phyloP scores from a whole-genome alignment of 805 yeast species.

The Candida pseudofarinosa region DNA sequence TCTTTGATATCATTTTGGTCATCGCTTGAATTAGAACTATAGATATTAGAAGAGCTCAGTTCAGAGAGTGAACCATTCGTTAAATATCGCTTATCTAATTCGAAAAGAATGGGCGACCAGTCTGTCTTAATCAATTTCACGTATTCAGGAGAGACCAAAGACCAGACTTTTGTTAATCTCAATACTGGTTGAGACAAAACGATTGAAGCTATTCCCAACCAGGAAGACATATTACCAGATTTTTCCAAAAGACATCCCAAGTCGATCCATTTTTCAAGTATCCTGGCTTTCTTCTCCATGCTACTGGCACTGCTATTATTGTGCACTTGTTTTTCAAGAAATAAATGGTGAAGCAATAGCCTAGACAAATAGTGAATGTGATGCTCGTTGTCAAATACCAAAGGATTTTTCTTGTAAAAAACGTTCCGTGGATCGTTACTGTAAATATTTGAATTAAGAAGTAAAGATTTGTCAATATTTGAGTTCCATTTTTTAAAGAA shows the following conservation, averaged over 20 bases:
- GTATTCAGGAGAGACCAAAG: conserved; percentile 55
- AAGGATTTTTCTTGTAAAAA: conserved; percentile 61
- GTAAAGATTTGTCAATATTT: conserved; percentile 67
- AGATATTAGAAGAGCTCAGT: conserved; percentile 1
- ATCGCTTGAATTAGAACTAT: conserved; percentile 3
- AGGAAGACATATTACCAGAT: conserved; percentile 88
- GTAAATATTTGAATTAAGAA: conserved; percentile 50
- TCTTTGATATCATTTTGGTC: conserved; percentile 21
- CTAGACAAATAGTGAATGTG: conserved; percentile 79
- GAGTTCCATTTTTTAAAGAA: conserved; percentile 77
- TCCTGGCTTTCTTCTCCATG: conserved; percentile 50
- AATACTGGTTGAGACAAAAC: conserved; percentile 80
- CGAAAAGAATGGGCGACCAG: conserved; percentile 93
- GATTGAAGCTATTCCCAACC: conserved; percentile 85
- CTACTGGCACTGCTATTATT: conserved; percentile 4
- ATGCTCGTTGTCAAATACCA: conserved; percentile 62
- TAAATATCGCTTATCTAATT: conserved; percentile 72
- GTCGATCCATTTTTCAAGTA: conserved; percentile 79
- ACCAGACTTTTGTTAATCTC: conserved; percentile 73
- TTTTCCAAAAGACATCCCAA: conserved; percentile 74
- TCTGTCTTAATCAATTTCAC: conserved; percentile 64
- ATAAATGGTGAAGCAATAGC: conserved; percentile 63
- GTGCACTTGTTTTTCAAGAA: conserved; percentile 42
- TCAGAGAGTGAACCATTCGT: conserved; percentile 22
- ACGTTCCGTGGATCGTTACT: conserved; percentile 17